Evolutionary conservation across 768 basidiomycete genomes (phyloP), one percentile per base, ranked within the genome.

Genomic region (Coprinopsis strossmayeri): DNA sequence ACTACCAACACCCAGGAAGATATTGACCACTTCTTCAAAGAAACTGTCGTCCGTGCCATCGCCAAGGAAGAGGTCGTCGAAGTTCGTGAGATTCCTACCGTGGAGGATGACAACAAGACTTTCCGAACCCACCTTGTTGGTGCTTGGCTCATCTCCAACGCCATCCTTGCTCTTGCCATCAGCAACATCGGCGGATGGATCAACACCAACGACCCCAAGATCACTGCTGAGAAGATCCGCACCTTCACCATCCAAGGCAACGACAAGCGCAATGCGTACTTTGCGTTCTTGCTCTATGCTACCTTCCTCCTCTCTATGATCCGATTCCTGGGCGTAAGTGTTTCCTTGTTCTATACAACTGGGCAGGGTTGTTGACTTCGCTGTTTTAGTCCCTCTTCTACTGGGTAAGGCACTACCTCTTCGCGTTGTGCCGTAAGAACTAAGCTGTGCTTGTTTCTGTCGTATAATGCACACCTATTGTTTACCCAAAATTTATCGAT

Each of bases 21-120:
- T 59, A 81, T 96, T 35, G 94, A 96, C 59, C 79, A 79, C 11
- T 78, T 81, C 32, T 97, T 96, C 76, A 90, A 92, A 65, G 87
- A 91, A 60, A 94, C 91, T 0, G 91, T 93, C 3, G 83, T 81
- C 1, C 86, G 91, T 37, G 91, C 91, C 0, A 77, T 92, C 51
- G 85, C 87, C 39, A 85, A 87, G 65, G 56, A 84, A 48, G 70
- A 79, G 15, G 69, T 70, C 32, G 79, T 81, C 53, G 87, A 91
- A 48, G 79, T 59, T 0, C 46, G 72, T 1, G 87, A 91, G 64
- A 86, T 85, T 61, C 88, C 89, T 9, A 91, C 81, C 1, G 72
- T 86, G 75, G 91, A 94, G 60, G 91, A 94, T 59, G 74, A 84
- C 65, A 93, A 93, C 71, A 85, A 82, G 69, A 93, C 91, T n/a